A percentile compares a stretch with the other conserved stretches of the same genome.
Evolutionary conservation across 148 eudicot species (phyloP).

Genomic region (Rhododendron williamsianum): DNA sequence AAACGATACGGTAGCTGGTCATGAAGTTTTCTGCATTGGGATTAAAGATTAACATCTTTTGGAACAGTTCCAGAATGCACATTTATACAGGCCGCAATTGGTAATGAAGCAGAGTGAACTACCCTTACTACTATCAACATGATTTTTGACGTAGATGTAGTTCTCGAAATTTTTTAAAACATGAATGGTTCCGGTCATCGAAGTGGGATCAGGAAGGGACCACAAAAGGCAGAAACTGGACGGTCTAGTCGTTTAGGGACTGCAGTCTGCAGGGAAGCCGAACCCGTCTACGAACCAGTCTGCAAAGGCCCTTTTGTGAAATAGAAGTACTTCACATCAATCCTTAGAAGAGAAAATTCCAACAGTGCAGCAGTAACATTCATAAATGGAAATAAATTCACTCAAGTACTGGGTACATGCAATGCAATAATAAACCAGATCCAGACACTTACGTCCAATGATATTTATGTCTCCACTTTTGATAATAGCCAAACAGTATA

Average conservation of each 20-base stretch:
- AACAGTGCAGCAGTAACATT: too few relatives aligned
- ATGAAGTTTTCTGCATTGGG: slow-evolving; percentile 73
- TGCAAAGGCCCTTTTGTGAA: too few relatives aligned
- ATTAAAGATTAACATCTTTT: not conserved
- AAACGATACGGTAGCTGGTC: slow-evolving; percentile 75
- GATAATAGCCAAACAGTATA: too few relatives aligned
- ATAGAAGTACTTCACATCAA: too few relatives aligned
- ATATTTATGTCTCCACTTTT: too few relatives aligned
- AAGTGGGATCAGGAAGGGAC: too few relatives aligned
- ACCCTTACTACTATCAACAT: not conserved
- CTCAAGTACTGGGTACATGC: too few relatives aligned
- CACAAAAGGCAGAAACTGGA: not conserved
- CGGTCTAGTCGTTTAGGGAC: not conserved
- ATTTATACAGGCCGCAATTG: not conserved
- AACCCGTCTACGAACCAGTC: not conserved
- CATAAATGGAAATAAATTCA: too few relatives aligned
- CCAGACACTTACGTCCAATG: too few relatives aligned
- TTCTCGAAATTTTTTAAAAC: not conserved
- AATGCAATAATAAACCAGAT: too few relatives aligned
- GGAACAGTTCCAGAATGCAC: not conserved
- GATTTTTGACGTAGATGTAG: not conserved
- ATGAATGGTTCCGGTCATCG: too few relatives aligned
- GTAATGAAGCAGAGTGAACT: not conserved
- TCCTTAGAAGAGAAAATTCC: too few relatives aligned
- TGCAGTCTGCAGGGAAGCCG: not conserved